Conservation (phyloP, 805 yeast genomes). For the Wickerhamomyces silvicola region DNA sequence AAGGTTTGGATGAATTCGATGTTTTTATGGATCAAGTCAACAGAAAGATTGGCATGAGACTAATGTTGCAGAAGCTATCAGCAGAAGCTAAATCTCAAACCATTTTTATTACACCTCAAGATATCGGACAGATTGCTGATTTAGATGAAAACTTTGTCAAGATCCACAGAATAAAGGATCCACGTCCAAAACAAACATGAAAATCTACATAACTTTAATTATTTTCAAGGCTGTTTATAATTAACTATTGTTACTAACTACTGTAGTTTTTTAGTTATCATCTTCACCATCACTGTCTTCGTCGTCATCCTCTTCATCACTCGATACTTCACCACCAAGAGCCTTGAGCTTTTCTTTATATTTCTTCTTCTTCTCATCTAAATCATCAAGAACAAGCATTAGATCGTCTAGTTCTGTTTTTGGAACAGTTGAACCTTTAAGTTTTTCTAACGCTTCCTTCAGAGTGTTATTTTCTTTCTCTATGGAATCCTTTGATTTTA, state of each 20-base stretch:
- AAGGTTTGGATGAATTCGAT: constrained; percentile 95
- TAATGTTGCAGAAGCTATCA: constrained; percentile 64
- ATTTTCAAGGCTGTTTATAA: background rate
- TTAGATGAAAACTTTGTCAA: constrained; percentile 55
- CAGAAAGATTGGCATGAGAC: constrained; percentile 67
- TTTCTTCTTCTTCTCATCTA: constrained; percentile 59
- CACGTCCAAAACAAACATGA: constrained; percentile 16
- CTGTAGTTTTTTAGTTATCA: constrained; percentile 4
- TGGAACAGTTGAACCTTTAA: constrained; percentile 29
- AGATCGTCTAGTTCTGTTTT: constrained; percentile 63
- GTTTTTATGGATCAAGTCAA: constrained; percentile 96
- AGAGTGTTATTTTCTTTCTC: constrained; percentile 17
- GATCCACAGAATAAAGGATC: constrained; percentile 55
- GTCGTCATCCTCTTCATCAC: constrained; percentile 66
- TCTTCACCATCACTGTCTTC: constrained; percentile 51
- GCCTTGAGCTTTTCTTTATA: constrained; percentile 47
- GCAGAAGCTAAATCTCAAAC: constrained; percentile 70
- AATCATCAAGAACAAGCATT: constrained; percentile 67
- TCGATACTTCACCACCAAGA: constrained; percentile 56
- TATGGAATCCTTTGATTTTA: background rate
- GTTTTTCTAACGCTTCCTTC: constrained; percentile 8
- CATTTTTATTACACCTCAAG: constrained; percentile 91
- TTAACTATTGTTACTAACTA: background rate
- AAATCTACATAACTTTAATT: background rate
- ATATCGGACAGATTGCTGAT: constrained; percentile 57